Base-by-base conservation (phyloP, 2,329 filamentous ascomycete genomes). In the Monosporascus sp. region DNA sequence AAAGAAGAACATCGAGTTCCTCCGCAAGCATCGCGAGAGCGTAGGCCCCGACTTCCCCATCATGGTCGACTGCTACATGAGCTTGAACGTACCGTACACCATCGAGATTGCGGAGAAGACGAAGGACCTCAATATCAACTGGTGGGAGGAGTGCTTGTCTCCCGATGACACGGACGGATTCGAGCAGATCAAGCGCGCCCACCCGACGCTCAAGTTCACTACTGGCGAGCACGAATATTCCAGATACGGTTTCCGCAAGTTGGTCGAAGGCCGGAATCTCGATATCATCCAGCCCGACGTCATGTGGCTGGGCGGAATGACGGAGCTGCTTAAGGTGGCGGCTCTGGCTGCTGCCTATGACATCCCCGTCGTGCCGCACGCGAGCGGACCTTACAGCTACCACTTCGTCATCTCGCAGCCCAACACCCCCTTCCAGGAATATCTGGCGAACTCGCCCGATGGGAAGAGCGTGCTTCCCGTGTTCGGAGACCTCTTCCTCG, bases 1-100 rank as follows among this genome's bases (percentile, higher is more conserved):
- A 64, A 82, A 83, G 69, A 96, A 95, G 79, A 97, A 97, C 69
- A 82, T 96, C 52, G 91, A 91, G 69, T 97, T 92, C 69, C 81
- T 97, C 49, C 84, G 87, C 61, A 87, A 90, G 71, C 90, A 96
- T 71, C 84, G 91, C 52, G 88, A 91, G 67, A 83, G 83, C 52
- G 87, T 97, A 44, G 92, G 92, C 0, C 89, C 91, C 0, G 89
- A 96, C 70, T 97, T 94, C 69, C 92, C 92, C 46, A 80, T 97
- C 61, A 92, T 95, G 79, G 92, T 97, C 5, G 92, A 97, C 75
- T 97, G 92, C 79, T 97, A 96, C 75, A 97, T 97, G 92, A 92
- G 88, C 61, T 77, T 97, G 66, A 96, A 92, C 65, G 92, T 97
- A 26, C 77, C 89, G 1, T 97, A 97, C 75, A 96, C 90, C 4